Evolutionary conservation across 108 stramenopile genomes (phyloP).

Genomic region (Stephanodiscus triporus): DNA sequence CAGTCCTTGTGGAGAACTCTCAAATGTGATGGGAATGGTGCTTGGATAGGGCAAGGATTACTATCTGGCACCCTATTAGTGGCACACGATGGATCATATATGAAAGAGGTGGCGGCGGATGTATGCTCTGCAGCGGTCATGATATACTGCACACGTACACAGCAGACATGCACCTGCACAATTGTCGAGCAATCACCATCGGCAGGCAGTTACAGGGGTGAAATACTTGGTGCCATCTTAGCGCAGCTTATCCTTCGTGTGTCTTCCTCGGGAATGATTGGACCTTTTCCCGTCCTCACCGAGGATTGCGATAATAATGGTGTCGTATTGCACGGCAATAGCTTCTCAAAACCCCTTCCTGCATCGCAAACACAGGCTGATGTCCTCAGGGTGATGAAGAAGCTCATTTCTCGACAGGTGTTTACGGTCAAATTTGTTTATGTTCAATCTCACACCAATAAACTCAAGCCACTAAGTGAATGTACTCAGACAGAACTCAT

Average conservation of each 20-base stretch:
- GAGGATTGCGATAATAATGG: slow-evolving; percentile 3
- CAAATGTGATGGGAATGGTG: slow-evolving; percentile 19
- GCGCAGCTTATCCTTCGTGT: background rate
- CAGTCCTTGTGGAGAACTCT: background rate
- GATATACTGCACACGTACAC: background rate
- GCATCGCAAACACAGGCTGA: slow-evolving; percentile 5
- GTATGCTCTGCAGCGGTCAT: slow-evolving; percentile 8
- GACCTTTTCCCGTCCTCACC: background rate
- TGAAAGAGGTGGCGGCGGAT: background rate
- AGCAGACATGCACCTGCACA: background rate
- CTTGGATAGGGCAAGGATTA: slow-evolving; percentile 2
- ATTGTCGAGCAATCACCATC: background rate
- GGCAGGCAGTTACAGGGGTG: slow-evolving; percentile 1
- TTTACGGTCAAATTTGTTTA: background rate
- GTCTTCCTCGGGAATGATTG: background rate
- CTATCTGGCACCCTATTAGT: background rate
- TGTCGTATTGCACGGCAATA: slow-evolving; percentile 6
- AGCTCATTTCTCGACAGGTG: background rate
- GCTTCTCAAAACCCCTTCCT: background rate
- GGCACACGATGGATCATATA: slow-evolving; percentile 13
- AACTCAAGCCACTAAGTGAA: background rate
- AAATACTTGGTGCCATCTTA: slow-evolving; percentile 1
- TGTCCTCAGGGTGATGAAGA: background rate
- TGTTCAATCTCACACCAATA: background rate
- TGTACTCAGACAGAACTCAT: background rate